phyloP scores from a whole-genome alignment of 495 filamentous ascomycete species.

The Aspergillus carlsbadensis region DNA sequence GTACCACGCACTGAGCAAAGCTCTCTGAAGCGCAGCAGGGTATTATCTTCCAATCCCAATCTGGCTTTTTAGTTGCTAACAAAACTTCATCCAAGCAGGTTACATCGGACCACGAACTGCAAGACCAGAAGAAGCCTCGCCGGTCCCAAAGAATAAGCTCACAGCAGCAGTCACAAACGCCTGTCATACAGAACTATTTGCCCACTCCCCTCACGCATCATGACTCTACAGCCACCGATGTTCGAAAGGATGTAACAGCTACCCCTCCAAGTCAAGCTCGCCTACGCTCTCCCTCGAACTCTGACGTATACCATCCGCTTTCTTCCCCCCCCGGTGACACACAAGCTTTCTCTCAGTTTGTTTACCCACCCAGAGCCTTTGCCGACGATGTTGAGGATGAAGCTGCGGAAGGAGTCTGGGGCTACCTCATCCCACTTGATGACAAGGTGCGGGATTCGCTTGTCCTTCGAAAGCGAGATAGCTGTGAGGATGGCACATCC shows the following conservation, averaged over 20 bases:
- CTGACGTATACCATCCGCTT: conserved; percentile 62
- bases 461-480: conserved; percentile 66
- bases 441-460: conserved; percentile 64
- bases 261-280: conserved; percentile 66
- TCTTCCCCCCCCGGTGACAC: conserved; percentile 67
- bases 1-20: conserved; percentile 50
- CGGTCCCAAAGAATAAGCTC: conserved; percentile 52
- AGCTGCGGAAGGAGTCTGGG: conserved; percentile 85
- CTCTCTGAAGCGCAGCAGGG: conserved; percentile 53
- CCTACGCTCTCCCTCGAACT: conserved; percentile 50
- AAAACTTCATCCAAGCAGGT: conserved; percentile 23
- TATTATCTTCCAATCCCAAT: conserved; percentile 21
- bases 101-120: conserved; percentile 37
- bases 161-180: conserved; percentile 55
- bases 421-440: conserved; percentile 84
- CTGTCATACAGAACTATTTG: conserved; percentile 64
- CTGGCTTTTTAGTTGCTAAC: neutral
- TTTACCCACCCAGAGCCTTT: conserved; percentile 69
- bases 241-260: conserved; percentile 68
- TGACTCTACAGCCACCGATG: conserved; percentile 59
- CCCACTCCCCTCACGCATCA: conserved; percentile 80
- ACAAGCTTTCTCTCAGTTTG: conserved; percentile 72
- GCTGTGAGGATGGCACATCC: conserved; percentile 56
- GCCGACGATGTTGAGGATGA: conserved; percentile 82
- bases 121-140: conserved; percentile 51